phyloP scores from a whole-genome alignment of 805 yeast genomes.

The Candida nemodendra region DNA sequence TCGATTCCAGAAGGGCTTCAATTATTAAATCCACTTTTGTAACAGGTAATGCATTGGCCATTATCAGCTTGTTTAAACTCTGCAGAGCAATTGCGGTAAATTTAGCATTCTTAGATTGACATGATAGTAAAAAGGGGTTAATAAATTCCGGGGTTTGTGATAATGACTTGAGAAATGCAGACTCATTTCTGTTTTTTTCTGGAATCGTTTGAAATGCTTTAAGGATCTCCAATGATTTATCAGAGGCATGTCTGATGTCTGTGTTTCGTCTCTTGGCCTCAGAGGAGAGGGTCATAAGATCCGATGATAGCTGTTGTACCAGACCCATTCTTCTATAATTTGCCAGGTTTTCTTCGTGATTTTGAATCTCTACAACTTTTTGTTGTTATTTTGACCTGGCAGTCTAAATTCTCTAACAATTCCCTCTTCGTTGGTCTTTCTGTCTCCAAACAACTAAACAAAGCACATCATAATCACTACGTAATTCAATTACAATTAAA shows the following conservation, averaged over 20 bases:
- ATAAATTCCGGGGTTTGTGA: conserved; percentile 52
- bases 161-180: conserved; percentile 25
- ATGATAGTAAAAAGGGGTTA: conserved; percentile 68
- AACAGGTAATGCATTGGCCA: conserved; percentile 52
- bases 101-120: conserved; percentile 73
- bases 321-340: too few relatives aligned
- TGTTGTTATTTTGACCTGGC: too few relatives aligned
- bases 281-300: conserved; percentile 56
- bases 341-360: too few relatives aligned
- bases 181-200: conserved; percentile 16
- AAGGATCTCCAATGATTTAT: conserved; percentile 48
- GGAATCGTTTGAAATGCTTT: conserved; percentile 29
- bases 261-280: conserved; percentile 72
- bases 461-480: too few relatives aligned
- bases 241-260: conserved; percentile 62
- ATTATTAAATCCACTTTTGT: conserved; percentile 54
- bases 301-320: conserved; percentile 50
- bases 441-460: too few relatives aligned
- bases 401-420: too few relatives aligned
- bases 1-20: conserved; percentile 68
- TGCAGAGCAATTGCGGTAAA: conserved; percentile 71
- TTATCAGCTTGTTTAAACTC: conserved; percentile 61
- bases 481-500: too few relatives aligned
- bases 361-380: too few relatives aligned
- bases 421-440: too few relatives aligned